A percentile compares a stretch with the other conserved stretches of the same genome.
Evolutionary conservation across 1,139 yeast genomes (phyloP).

Genomic region (Scheffersomyces segobiensis): DNA sequence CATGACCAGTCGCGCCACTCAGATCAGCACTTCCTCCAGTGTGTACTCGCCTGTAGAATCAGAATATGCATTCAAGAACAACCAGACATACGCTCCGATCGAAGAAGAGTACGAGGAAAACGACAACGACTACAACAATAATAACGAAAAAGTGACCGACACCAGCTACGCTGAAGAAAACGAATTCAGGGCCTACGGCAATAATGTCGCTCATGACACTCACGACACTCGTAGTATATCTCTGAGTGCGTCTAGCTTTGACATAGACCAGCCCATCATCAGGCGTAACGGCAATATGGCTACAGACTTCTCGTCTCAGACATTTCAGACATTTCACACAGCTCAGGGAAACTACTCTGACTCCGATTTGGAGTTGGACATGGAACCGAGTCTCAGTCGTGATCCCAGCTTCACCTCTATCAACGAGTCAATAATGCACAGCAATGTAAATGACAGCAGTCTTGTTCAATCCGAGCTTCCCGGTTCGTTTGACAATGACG

Average conservation of each 20-base stretch:
- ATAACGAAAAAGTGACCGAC: not conserved
- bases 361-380: not conserved
- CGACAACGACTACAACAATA: conserved; percentile 4
- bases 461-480: not conserved
- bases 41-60: conserved; percentile 30
- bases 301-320: conserved; percentile 11
- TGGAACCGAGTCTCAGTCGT: conserved; percentile 23
- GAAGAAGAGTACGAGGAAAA: conserved; percentile 17
- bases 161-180: not conserved
- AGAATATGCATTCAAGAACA: conserved; percentile 13
- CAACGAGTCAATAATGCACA: conserved; percentile 1
- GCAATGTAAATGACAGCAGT: conserved; percentile 1
- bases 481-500: conserved; percentile 24
- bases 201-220: not conserved
- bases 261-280: not conserved
- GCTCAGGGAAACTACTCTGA: conserved; percentile 15
- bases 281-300: conserved; percentile 3
- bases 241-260: not conserved
- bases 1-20: not conserved
- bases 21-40: conserved; percentile 33
- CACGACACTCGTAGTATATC: not conserved
- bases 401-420: conserved; percentile 11
- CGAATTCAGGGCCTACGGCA: not conserved
- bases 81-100: conserved; percentile 6
- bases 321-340: conserved; percentile 25